Base-by-base conservation (phyloP, 371 early-diverging fungal genomes). In the Lichtheimia hyalospora region DNA sequence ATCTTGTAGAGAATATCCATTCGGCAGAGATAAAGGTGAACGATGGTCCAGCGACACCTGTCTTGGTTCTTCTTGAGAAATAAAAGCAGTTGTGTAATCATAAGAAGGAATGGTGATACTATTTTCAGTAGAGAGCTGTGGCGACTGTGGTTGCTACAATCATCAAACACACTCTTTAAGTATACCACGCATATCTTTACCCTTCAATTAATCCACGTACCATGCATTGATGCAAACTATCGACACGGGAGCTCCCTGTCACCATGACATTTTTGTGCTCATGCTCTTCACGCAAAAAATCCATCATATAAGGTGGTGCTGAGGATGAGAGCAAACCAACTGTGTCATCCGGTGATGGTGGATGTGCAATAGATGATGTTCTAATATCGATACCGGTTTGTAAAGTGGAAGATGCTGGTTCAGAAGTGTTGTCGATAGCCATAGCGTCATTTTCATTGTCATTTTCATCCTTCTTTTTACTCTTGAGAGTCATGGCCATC, bases 401-500 rank as follows among this genome's bases (percentile, higher is more conserved):
- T 10, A 12, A 0, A 5, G n/a, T 46, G 6, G 46, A 5, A n/a
- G 18, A 5, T 16, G 6, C 16, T n/a, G 21, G n/a, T 21, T 46
- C 46, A 18, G n/a, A 7, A 34, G 34, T 10, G 34, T 34, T 8
- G 34, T 34, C 34, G 34, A 34, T 10, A n/a, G 8, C 25, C 23
- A 25, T 23, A n/a, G 20, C 23, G n/a, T 24, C 23, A 10, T 34
- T 18, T 21, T 58, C 27, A 15, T 28, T 3, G 18, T 42, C 42
- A 2, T 54, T 23, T 5, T 55, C 56, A 40, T 55, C 56, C 44
- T 55, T 55, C 41, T 55, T 55, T 71, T 52, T 68, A 27, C 76
- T 71, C 56, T 68, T 74, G 3, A 77, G 52, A 13, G 77, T 73
- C 70, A 84, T 71, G 13, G 81, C 81, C 87, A 86, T 84, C 66